Evolutionary conservation across 148 eudicot genomes (phyloP), one percentile per base, ranked within the genome.

Genomic region (Nepenthes mirabilis): DNA sequence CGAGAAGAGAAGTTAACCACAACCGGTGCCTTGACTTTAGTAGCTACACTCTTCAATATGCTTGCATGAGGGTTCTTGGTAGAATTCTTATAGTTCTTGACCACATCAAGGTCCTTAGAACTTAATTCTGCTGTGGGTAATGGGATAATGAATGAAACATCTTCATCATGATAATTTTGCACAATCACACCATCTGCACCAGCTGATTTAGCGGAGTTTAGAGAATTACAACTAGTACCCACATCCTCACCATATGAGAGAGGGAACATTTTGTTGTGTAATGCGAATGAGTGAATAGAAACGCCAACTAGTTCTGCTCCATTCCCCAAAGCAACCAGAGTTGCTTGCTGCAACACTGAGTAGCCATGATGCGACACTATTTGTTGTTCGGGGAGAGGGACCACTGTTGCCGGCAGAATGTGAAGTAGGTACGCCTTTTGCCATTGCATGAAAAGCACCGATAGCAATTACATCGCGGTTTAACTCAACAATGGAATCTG

Each of bases 311-410:
- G 48, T 34, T 66, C 62, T 2, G 13, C 43, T 14, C 80, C 70
- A 50, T 73, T 54, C 9, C 70, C 78, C 57, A 80, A 71, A 49
- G 12, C 78, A 70, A 56, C 73, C 80, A 0, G 13, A 73, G 2
- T 56, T 13, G 36, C 76, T 67, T 0, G 80, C 84, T 8, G 76
- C 84, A 51, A 76, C 74, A 13, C 54, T 59, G 3, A 81, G 64
- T 12, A 75, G 3, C 89, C 89, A 83, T 1, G 85, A 85, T 2
- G 84, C 83, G 6, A 76, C 64, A 59, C 81, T 76, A 2, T 32
- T 3, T 13, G 61, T 53, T 36, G 55, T 1, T 0, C 13, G 37
- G 10, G 5, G 1, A 0, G 1, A 0, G 2, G 6, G 2, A 1
- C 76, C 84, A 0, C 2, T 0, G 45, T 73, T 81, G 53, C 82